Evolutionary conservation across 2,329 filamentous ascomycete species (phyloP), one percentile per base, ranked within the genome.

Genomic region (Pyrenophora seminiperda): DNA sequence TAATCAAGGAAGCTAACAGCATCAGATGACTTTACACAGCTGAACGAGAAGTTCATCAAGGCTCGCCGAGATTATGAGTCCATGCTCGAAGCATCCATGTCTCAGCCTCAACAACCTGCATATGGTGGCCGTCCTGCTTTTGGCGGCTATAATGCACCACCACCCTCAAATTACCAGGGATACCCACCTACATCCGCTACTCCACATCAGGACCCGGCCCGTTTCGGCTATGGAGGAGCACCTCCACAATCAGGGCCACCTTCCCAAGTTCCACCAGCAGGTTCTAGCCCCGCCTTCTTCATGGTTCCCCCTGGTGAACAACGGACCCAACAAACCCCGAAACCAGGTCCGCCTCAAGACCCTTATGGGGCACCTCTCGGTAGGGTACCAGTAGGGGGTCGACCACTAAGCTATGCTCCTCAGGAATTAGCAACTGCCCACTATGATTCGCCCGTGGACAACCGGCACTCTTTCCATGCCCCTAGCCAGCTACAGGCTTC

Each of bases 1-100:
- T 22, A 7, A 44, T 5, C 20, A 33, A 9, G 11, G 38, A 41
- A 20, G 19, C 49, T 64, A 49, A 66, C 49, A 17, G 34, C 31
- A 11, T 59, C 59, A 96, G 94, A 99, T 75, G 94, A 99, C 73
- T 97, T 99, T 69, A 97, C 94, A 2, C 93, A 97, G 71, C 79
- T 99, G 56, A 99, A 99, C 68, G 94, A 99, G 74, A 97, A 97
- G 77, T 99, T 99, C 74, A 97, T 99, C 80, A 99, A 99, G 76
- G 94, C 94, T 37, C 87, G 94, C 58, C 85, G 93, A 65, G 94
- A 99, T 75, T 99, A 99, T 72, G 94, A 99, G 75, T 87, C 90
- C 22, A 81, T 99, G n/a, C 80, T 99, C 15, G 94, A 99, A 74
- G 89, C 90, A 14, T 97, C 93, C 47, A 97, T 99, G 93, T 86